Conservation (phyloP, 1,284 basidiomycete species). For the Cystobasidiaceae sp. region DNA sequence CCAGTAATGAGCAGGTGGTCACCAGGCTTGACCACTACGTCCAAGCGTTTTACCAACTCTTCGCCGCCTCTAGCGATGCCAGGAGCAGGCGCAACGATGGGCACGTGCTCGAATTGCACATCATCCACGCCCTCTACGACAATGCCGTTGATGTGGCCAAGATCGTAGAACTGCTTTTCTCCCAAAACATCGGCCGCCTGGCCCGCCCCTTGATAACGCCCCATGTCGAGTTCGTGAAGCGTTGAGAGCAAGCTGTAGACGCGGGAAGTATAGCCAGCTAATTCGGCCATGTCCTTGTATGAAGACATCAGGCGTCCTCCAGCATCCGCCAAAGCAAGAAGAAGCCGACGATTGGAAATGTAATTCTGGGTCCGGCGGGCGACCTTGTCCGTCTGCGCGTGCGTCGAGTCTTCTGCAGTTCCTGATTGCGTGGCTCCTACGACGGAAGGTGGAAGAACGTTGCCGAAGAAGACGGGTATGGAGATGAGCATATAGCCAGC, state of each 20-base stretch:
- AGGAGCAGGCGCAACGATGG: constrained; percentile 63
- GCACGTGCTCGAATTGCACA: constrained; percentile 63
- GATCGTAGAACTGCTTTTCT: constrained; percentile 49
- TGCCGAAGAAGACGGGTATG: constrained; percentile 68
- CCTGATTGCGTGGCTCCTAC: not conserved
- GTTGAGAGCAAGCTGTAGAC: constrained; percentile 83
- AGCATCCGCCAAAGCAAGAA: constrained; percentile 89
- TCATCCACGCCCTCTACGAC: constrained; percentile 45
- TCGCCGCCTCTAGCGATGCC: constrained; percentile 54
- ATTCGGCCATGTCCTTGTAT: constrained; percentile 72
- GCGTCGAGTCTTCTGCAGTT: not conserved
- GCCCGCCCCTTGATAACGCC: constrained; percentile 50
- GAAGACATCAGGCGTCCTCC: constrained; percentile 60
- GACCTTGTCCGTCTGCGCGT: constrained; percentile 43
- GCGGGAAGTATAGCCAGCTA: constrained; percentile 85
- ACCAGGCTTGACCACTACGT: constrained; percentile 64
- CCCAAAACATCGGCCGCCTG: constrained; percentile 43
- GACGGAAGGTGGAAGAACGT: constrained; percentile 14
- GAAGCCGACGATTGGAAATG: constrained; percentile 86
- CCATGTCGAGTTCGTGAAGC: constrained; percentile 62
- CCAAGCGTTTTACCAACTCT: constrained; percentile 68
- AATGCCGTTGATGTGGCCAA: constrained; percentile 50
- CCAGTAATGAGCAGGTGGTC: constrained; percentile 94
- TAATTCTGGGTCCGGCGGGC: constrained; percentile 70
- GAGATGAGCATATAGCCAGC: constrained; percentile 83